Conservation (phyloP, 352 stramenopile species). For the Elongisporangium senticosum region DNA sequence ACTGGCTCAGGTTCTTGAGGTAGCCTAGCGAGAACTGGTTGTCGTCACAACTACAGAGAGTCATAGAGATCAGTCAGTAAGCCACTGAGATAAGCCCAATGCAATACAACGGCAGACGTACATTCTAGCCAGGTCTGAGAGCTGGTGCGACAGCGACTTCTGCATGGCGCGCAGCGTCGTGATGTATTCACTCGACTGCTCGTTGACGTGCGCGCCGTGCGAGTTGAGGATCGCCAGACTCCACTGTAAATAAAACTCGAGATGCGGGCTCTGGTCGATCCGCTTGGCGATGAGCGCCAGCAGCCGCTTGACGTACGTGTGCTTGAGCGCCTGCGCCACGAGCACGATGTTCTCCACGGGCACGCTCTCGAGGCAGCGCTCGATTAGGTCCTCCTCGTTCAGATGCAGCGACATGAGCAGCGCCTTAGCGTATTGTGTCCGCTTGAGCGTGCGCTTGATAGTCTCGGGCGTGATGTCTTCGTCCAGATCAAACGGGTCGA, state of each 20-base stretch:
- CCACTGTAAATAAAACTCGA: slow-evolving; percentile 98
- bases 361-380: slow-evolving; percentile 88
- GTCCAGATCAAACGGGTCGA: slow-evolving; percentile 98
- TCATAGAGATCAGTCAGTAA: slow-evolving; percentile 9
- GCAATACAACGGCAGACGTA: slow-evolving; percentile 29
- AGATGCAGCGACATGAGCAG: slow-evolving; percentile 96
- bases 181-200: slow-evolving; percentile 72
- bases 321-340: slow-evolving; percentile 88
- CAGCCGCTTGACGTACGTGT: slow-evolving; percentile 90
- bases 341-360: slow-evolving; percentile 86
- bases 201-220: slow-evolving; percentile 85
- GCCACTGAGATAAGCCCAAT: background rate
- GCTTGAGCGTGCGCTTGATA: slow-evolving; percentile 84
- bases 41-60: slow-evolving; percentile 67
- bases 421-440: slow-evolving; percentile 89
- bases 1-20: slow-evolving; percentile 60
- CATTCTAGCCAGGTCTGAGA: slow-evolving; percentile 83
- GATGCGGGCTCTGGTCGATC: slow-evolving; percentile 89
- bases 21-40: slow-evolving; percentile 89
- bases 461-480: slow-evolving; percentile 95
- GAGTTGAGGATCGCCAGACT: slow-evolving; percentile 91
- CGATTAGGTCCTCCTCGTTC: slow-evolving; percentile 94
- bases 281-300: slow-evolving; percentile 91
- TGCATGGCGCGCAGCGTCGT: slow-evolving; percentile 81
- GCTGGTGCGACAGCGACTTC: slow-evolving; percentile 80